Percentiles rank a stretch among this genome's conserved stretches.
Evolutionary conservation across 2,329 filamentous ascomycete species (phyloP).

Genomic region (Onygenales sp.): DNA sequence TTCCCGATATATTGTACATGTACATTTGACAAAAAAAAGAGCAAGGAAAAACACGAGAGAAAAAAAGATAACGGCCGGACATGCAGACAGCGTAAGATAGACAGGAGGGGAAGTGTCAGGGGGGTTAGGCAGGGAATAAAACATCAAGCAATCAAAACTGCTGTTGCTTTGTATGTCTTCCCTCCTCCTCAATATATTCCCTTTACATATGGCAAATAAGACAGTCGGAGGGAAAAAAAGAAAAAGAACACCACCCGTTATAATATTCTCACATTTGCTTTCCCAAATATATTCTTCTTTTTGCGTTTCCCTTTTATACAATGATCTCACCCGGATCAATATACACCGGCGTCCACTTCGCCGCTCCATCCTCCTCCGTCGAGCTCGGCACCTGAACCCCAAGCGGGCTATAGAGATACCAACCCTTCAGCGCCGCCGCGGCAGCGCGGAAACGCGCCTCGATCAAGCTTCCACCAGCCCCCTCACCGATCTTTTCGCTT

Average conservation of each 20-base stretch:
- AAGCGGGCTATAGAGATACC: conserved; percentile 88
- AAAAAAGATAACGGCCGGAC: background rate
- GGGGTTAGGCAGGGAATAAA: background rate
- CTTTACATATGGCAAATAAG: background rate
- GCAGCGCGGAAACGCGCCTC: conserved; percentile 70
- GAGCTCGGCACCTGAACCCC: conserved; percentile 60
- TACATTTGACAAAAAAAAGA: background rate
- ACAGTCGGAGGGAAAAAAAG: background rate
- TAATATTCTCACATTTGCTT: conserved; percentile 4
- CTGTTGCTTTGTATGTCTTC: background rate
- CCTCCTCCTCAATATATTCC: background rate
- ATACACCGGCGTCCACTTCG: conserved; percentile 57
- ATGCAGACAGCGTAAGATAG: background rate
- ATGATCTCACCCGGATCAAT: conserved; percentile 65
- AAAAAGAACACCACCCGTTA: background rate
- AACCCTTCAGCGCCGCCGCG: conserved; percentile 78
- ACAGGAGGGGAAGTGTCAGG: background rate
- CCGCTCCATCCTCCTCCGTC: conserved; percentile 52
- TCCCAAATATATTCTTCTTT: conserved; percentile 7
- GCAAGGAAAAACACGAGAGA: background rate
- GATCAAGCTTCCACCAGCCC: conserved; percentile 66
- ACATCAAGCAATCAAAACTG: background rate
- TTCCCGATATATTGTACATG: conserved; percentile 3
- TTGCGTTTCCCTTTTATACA: conserved; percentile 25
- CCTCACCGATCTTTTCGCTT: conserved; percentile 83